Base-by-base conservation (phyloP, 2,329 filamentous ascomycete species). In the Fusarium buharicum region DNA sequence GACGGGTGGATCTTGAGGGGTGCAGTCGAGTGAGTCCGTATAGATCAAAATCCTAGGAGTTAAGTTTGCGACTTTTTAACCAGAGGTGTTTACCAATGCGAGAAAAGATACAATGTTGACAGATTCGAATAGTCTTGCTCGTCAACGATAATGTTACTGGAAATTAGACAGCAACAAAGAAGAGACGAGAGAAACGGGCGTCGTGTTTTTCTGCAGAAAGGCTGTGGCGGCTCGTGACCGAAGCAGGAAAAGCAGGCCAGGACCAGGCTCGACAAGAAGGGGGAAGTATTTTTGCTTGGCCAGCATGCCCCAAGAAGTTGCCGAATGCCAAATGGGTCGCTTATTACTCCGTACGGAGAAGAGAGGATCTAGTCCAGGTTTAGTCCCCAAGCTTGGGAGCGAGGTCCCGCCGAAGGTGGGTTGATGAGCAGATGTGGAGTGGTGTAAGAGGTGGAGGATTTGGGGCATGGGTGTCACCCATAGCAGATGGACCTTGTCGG, bases 331-430 rank as follows among this genome's bases (percentile, higher is more conserved):
- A 70, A 69, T 70, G 67, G 66, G 47, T 70, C 68, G 68, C 68
- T 70, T 70, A 64, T 62, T 69, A 44, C 63, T 65, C 61, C 61
- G 50, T 64, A 64, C 46, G 62, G 65, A 62, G 66, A 62, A 67
- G 64, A 54, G 45, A 59, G 47, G 57, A 56, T 61, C 57, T 70
- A 69, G 66, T 54, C 58, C 50, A 53, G 58, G 64, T 61, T 24
- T 70, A 67, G 66, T 59, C 55, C 45, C 40, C 44, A 64, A 54
- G 57, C 58, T 67, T 68, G 57, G 22, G 63, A 70, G 67, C 68
- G 65, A 70, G 63, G 68, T 70, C 68, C 68, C 68, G 68, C 68
- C 68, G 68, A 70, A 56, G 68, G 66, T 66, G 68, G 67, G 66
- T 70, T 61, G 67, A 67, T 64, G 66, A 60, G 66, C 63, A 71